phyloP scores from a whole-genome alignment of 768 basidiomycete genomes.

The Lactarius tabidus region DNA sequence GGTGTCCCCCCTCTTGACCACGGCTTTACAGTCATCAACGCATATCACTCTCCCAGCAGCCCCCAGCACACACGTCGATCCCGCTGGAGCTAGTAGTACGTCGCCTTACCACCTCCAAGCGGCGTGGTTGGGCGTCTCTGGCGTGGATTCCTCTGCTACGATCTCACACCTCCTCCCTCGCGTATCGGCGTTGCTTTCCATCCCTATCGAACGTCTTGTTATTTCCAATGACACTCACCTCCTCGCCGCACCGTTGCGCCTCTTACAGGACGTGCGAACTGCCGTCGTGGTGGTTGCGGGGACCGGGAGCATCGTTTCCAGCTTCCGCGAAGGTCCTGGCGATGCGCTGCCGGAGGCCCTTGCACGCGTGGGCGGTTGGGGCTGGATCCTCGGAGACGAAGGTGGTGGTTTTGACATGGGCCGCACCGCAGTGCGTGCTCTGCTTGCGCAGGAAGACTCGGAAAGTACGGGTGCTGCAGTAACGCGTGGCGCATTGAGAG shows the following conservation, averaged over 20 bases:
- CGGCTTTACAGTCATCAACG: conserved; percentile 1
- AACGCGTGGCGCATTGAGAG: conserved; percentile 36
- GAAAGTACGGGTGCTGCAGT: conserved; percentile 33
- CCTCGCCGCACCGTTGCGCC: conserved; percentile 71
- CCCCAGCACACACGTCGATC: conserved; percentile 2
- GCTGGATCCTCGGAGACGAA: conserved; percentile 37
- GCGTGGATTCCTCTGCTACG: conserved; percentile 70
- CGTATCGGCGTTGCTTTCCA: conserved; percentile 53
- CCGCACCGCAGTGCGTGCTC: conserved; percentile 65
- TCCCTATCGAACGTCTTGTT: conserved; percentile 51
- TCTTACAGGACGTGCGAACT: conserved; percentile 52
- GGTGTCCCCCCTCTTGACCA: conserved; percentile 48
- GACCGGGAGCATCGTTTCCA: conserved; percentile 74
- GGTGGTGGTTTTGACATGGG: conserved; percentile 81
- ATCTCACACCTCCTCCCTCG: conserved; percentile 50
- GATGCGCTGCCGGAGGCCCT: conserved; percentile 13
- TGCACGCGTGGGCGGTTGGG: conserved; percentile 17
- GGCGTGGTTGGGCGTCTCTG: conserved; percentile 82
- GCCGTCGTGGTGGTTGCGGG: conserved; percentile 76
- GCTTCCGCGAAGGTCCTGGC: conserved; percentile 44
- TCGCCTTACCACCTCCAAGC: conserved; percentile 48
- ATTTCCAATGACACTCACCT: conserved; percentile 84
- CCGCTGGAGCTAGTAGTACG: background rate
- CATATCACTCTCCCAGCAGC: conserved; percentile 16
- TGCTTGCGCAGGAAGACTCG: conserved; percentile 53